phyloP scores from a whole-genome alignment of 78 protist genomes.

The Chrysochromulina parva region DNA sequence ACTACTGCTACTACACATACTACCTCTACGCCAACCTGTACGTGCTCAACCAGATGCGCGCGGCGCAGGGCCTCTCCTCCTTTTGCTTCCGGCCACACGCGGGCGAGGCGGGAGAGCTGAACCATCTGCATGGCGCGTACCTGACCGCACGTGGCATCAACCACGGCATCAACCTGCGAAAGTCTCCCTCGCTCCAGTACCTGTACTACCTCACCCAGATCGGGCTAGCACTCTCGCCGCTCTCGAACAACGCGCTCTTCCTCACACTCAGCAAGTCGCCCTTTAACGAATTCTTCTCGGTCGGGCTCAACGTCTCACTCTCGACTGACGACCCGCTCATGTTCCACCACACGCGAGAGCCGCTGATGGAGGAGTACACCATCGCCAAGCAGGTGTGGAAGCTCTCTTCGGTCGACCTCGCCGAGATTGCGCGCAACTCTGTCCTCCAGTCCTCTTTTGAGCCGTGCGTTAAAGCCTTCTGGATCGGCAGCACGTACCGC shows the following conservation, averaged over 20 bases:
- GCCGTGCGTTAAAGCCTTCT: conserved; percentile 13
- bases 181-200: conserved; percentile 91
- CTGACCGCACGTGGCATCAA: conserved; percentile 80
- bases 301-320: conserved; percentile 93
- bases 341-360: conserved; percentile 94
- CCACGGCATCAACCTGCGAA: conserved; percentile 93
- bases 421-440: conserved; percentile 92
- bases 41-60: conserved; percentile 83
- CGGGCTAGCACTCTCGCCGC: conserved; percentile 93
- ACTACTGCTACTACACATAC: conserved; percentile 91
- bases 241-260: conserved; percentile 91
- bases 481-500: background rate
- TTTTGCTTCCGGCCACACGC: conserved; percentile 91
- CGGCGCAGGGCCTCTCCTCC: conserved; percentile 64
- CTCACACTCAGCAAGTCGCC: conserved; percentile 87
- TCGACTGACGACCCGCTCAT: conserved; percentile 95
- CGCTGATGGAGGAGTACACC: conserved; percentile 96
- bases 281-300: conserved; percentile 63
- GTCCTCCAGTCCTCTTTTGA: conserved; percentile 64
- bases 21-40: conserved; percentile 86
- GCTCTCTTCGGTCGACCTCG: conserved; percentile 84
- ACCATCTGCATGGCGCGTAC: conserved; percentile 80
- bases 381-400: conserved; percentile 89
- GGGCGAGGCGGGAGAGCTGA: conserved; percentile 92
- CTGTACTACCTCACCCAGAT: conserved; percentile 78